These are phyloP conservation scores for Cladosporium oxysporum DNA, from an alignment of 2,329 filamentous ascomycete genomes.

Conservation along the genomic window DNA sequence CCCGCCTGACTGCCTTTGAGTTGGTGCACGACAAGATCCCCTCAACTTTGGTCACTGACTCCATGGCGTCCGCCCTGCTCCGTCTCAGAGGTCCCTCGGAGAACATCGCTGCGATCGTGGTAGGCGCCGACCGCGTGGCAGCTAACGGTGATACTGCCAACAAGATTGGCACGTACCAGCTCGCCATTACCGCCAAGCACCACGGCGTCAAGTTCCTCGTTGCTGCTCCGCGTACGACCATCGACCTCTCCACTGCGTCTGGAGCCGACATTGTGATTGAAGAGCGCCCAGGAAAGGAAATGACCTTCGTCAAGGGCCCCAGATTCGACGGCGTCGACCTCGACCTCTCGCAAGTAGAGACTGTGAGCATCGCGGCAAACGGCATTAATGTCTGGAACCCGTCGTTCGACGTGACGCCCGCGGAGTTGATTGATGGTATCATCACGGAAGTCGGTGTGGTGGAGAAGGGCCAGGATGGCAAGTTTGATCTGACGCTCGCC, in stretches of 20 bases:
- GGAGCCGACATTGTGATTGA: conserved; percentile 87
- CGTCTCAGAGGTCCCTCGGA: conserved; percentile 59
- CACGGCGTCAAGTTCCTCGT: conserved; percentile 95
- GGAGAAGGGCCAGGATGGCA: conserved; percentile 70
- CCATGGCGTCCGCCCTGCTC: conserved; percentile 90
- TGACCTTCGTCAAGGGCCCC: conserved; percentile 82
- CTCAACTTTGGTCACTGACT: conserved; percentile 89
- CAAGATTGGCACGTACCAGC: conserved; percentile 93
- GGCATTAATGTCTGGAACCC: conserved; percentile 93
- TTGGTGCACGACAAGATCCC: conserved; percentile 93
- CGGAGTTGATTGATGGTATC: conserved; percentile 85
- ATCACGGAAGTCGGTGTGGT: conserved; percentile 90
- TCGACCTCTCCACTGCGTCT: conserved; percentile 77
- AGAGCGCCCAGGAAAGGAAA: conserved; percentile 76
- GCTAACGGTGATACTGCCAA: conserved; percentile 98
- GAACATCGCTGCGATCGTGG: conserved; percentile 82
- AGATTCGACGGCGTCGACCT: conserved; percentile 61
- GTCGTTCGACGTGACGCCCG: conserved; percentile 92
- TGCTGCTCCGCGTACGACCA: conserved; percentile 89
- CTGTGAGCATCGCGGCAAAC: conserved; percentile 75
- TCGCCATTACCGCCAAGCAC: conserved; percentile 84
- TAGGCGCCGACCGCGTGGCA: conserved; percentile 92
- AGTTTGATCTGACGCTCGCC: conserved; percentile 56
- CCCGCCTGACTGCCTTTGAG: conserved; percentile 91
- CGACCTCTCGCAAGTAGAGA: conserved; percentile 63